Evolutionary conservation across 768 basidiomycete species (phyloP), one percentile per base, ranked within the genome.

Genomic region (Strobilomyces confusus): DNA sequence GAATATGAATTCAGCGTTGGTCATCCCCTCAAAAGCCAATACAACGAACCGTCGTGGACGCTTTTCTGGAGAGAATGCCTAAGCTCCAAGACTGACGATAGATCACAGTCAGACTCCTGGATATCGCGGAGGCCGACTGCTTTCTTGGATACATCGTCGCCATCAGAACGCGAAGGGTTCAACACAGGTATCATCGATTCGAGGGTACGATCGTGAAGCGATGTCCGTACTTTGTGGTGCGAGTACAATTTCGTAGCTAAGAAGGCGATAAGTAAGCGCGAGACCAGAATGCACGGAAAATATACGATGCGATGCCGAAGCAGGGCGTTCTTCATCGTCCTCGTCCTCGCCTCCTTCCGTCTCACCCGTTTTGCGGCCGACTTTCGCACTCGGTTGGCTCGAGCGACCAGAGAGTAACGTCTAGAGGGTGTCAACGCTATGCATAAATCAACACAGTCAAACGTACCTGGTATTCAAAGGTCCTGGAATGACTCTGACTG

Each of bases 151-250:
- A 41, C 34, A 22, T 62, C 64, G 38, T 61, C 55, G 1, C 63
- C 64, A 2, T 66, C 67, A 20, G 73, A 69, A 44, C 75, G 80
- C 7, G 77, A 74, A 4, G 83, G 80, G 56, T 84, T 81, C 22
- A 72, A 62, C 11, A 89, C 76, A 2, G 87, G 86, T 56, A 98
- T 89, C 92, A 98, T 97, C 1, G 93, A 93, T 64, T 98, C 95
- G 15, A 99, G 79, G 0, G 95, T 98, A 33, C 95, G 83, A 53
- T 95, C 90, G 41, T 86, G 76, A 9, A 86, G 72, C 11, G 93
- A 95, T 3, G 92, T 94, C 51, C 95, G 83, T 48, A 98, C 89
- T 79, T 97, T 95, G 68, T 94, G 84, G 23, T 98, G 87, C 3
- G 95, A 86, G 50, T 80, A 77, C 0, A 76, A 65, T 63, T 86